phyloP scores from a whole-genome alignment of 2,329 filamentous ascomycete species.

The Colletotrichum godetiae region DNA sequence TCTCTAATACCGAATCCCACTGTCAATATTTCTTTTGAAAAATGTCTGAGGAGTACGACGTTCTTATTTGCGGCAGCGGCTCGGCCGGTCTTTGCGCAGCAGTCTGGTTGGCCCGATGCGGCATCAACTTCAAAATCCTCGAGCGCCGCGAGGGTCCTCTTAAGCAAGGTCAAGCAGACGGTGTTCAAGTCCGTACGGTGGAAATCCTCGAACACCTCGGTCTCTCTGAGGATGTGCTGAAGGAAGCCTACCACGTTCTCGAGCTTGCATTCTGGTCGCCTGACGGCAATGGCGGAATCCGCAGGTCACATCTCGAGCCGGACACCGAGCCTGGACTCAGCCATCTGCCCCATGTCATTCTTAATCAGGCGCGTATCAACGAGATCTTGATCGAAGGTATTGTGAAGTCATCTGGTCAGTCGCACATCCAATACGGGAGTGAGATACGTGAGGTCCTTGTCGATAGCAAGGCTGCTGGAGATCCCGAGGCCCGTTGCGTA shows the following conservation, averaged over 20 bases:
- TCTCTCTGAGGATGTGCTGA: constrained; percentile 63
- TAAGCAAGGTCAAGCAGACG: constrained; percentile 68
- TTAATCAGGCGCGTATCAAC: constrained; percentile 68
- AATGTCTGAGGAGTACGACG: constrained; percentile 25
- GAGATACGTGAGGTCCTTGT: constrained; percentile 61
- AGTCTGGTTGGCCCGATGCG: constrained; percentile 53
- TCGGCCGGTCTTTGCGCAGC: constrained; percentile 56
- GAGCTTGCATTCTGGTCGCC: constrained; percentile 69
- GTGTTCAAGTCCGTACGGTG: constrained; percentile 69
- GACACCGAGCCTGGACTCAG: constrained; percentile 66
- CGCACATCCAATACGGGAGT: constrained; percentile 65
- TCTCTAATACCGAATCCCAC: too few species aligned
- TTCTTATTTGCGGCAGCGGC: constrained; percentile 30
- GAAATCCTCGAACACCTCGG: constrained; percentile 72
- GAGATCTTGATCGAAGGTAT: constrained; percentile 62
- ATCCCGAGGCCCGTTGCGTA: constrained; percentile 55
- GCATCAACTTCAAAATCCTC: constrained; percentile 54
- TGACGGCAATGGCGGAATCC: constrained; percentile 49
- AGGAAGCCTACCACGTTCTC: constrained; percentile 67
- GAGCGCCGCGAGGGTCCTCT: constrained; percentile 41
- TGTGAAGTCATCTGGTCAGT: constrained; percentile 48
- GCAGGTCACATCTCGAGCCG: constrained; percentile 57
- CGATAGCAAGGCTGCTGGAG: constrained; percentile 50
- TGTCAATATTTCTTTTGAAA: too few species aligned
- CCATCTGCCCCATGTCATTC: constrained; percentile 66